A percentile compares a stretch with the other conserved stretches of the same genome.
These are phyloP conservation scores for Fomitopsis serialis DNA, from an alignment of 768 basidiomycete genomes.

Conservation along the genomic window DNA sequence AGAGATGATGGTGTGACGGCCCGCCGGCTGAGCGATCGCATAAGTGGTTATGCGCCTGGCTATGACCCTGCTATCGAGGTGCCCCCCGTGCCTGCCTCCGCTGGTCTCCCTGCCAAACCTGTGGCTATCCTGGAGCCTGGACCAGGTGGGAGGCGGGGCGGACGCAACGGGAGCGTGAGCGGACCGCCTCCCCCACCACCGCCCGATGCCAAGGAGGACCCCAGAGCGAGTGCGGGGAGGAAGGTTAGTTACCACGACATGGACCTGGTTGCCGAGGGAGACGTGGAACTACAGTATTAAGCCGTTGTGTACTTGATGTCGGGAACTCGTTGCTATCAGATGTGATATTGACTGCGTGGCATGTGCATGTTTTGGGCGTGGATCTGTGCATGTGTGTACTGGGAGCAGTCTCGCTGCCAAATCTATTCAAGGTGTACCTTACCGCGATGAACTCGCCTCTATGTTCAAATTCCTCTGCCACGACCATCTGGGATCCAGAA, in stretches of 20 bases:
- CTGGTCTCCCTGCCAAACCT: slow-evolving; percentile 80
- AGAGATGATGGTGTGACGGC: slow-evolving; percentile 55
- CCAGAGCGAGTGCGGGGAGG: slow-evolving; percentile 82
- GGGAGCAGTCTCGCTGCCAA: too few relatives aligned
- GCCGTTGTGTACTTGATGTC: slow-evolving; percentile 10
- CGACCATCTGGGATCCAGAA: too few relatives aligned
- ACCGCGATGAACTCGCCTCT: too few relatives aligned
- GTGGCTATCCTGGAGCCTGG: slow-evolving; percentile 40
- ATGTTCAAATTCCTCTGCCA: too few relatives aligned
- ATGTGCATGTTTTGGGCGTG: neutral
- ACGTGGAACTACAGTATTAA: slow-evolving; percentile 37
- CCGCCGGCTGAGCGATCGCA: slow-evolving; percentile 71
- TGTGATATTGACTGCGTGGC: neutral
- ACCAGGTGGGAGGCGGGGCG: slow-evolving; percentile 35
- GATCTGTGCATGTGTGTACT: neutral
- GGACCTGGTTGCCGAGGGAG: slow-evolving; percentile 82
- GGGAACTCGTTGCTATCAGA: neutral
- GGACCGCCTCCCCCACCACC: slow-evolving; percentile 76
- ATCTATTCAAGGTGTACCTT: too few relatives aligned
- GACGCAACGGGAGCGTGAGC: slow-evolving; percentile 33
- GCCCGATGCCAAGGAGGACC: slow-evolving; percentile 88
- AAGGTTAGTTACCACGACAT: slow-evolving; percentile 94
- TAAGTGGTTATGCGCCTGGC: slow-evolving; percentile 67
- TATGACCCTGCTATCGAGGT: slow-evolving; percentile 35
- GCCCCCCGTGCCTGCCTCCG: slow-evolving; percentile 46